These are phyloP conservation scores for Mentha longifolia DNA, from an alignment of 257 asterid genomes.

Conservation along the genomic window DNA sequence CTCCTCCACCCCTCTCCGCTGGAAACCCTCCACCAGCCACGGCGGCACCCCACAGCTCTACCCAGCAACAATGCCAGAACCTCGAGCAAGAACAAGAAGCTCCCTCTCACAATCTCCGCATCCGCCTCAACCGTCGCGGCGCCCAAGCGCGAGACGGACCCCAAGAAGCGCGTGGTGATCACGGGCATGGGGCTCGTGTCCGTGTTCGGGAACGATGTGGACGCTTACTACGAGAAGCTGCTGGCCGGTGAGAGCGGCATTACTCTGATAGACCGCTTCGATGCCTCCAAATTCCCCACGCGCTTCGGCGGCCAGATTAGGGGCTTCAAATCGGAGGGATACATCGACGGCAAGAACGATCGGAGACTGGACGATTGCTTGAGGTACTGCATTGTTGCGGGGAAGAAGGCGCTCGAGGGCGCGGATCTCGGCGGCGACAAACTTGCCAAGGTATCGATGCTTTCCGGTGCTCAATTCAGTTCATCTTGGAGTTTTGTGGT, in stretches of 20 bases:
- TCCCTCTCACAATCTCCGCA: constrained; percentile 46
- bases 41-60: constrained; percentile 20
- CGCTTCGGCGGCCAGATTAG: constrained; percentile 69
- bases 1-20: constrained; percentile 52
- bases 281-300: constrained; percentile 59
- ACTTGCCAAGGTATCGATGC: constrained; percentile 42
- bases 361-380: constrained; percentile 59
- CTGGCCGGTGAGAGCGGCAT: constrained; percentile 66
- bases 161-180: constrained; percentile 64
- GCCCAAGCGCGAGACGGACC: constrained; percentile 65
- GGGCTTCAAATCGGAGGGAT: constrained; percentile 54
- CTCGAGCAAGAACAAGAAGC: constrained; percentile 9
- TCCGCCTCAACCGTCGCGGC: constrained; percentile 38
- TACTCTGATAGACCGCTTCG: constrained; percentile 58
- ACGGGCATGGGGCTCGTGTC: constrained; percentile 68
- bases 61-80: constrained; percentile 42
- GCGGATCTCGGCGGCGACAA: constrained; percentile 61
- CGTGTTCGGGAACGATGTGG: constrained; percentile 62
- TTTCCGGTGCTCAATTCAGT: constrained; percentile 23
- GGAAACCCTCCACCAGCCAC: constrained; percentile 39
- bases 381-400: constrained; percentile 66
- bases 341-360: constrained; percentile 63
- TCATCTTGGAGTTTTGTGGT: background rate
- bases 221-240: constrained; percentile 57
- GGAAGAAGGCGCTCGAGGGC: constrained; percentile 58